phyloP scores from a whole-genome alignment of 2,329 filamentous ascomycete species.

The Cercospora citrullina region DNA sequence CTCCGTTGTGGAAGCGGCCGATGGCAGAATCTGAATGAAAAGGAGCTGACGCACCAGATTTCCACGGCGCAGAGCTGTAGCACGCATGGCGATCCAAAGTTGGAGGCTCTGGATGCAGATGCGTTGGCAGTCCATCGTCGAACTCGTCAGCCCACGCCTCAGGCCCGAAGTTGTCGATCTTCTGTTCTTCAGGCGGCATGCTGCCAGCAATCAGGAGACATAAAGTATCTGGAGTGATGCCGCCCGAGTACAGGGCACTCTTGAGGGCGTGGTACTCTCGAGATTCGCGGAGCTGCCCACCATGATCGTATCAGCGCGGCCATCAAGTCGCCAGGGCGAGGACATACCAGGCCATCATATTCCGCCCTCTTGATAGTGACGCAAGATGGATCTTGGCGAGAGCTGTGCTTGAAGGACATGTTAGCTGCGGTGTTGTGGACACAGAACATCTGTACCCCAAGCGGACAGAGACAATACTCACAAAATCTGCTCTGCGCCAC shows the following conservation, averaged over 20 bases:
- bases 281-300: constrained; percentile 42
- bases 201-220: constrained; percentile 47
- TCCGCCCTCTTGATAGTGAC: constrained; percentile 62
- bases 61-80: constrained; percentile 15
- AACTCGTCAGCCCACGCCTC: constrained; percentile 31
- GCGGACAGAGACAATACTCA: constrained; percentile 19
- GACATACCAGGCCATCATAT: constrained; percentile 59
- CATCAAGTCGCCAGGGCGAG: not conserved
- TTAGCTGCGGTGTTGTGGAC: constrained; percentile 19
- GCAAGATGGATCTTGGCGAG: constrained; percentile 27
- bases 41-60: constrained; percentile 16
- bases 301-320: not conserved
- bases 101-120: constrained; percentile 2
- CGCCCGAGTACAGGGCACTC: constrained; percentile 52
- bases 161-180: not conserved
- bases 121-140: constrained; percentile 11
- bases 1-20: constrained; percentile 17
- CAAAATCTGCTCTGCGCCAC: constrained; percentile 34
- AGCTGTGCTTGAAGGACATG: constrained; percentile 30
- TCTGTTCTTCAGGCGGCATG: constrained; percentile 1
- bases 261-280: constrained; percentile 57
- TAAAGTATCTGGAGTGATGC: constrained; percentile 52
- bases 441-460: not conserved
- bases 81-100: not conserved
- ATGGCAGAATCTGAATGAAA: constrained; percentile 21